A percentile compares a stretch with the other conserved stretches of the same genome.
phyloP scores from a whole-genome alignment of 805 yeast species.

The Saturnispora dispora region DNA sequence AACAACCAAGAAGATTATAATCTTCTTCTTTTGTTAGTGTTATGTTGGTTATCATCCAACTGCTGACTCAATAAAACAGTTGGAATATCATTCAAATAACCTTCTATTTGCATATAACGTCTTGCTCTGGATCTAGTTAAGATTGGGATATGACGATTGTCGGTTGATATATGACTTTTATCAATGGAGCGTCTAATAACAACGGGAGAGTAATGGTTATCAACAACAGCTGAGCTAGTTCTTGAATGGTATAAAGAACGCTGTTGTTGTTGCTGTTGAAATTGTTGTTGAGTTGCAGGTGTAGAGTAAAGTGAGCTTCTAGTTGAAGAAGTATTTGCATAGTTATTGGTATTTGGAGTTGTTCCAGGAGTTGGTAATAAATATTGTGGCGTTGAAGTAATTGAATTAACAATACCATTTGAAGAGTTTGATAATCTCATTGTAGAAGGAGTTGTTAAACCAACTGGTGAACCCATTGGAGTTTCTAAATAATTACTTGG shows the following conservation, averaged over 20 bases:
- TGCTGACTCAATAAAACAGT: conserved; percentile 6
- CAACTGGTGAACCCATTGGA: conserved; percentile 26
- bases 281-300: conserved; percentile 2
- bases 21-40: conserved; percentile 2
- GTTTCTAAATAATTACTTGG: conserved; percentile 19
- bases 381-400: conserved; percentile 1
- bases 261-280: neutral
- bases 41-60: neutral
- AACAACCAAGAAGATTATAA: too few species aligned
- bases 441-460: conserved; percentile 11
- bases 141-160: conserved; percentile 8
- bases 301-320: conserved; percentile 1
- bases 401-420: neutral
- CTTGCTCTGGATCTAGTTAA: conserved; percentile 15
- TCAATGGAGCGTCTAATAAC: neutral
- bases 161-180: neutral
- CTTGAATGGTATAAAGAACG: conserved; percentile 4
- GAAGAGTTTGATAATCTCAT: conserved; percentile 3
- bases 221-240: conserved; percentile 4
- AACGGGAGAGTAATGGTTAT: neutral
- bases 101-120: conserved; percentile 3
- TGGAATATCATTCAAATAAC: conserved; percentile 5
- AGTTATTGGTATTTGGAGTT: conserved; percentile 19
- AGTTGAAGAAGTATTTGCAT: neutral
- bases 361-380: conserved; percentile 27